These are phyloP conservation scores for Lactarius indigo DNA, from an alignment of 768 basidiomycete genomes.

Conservation along the genomic window DNA sequence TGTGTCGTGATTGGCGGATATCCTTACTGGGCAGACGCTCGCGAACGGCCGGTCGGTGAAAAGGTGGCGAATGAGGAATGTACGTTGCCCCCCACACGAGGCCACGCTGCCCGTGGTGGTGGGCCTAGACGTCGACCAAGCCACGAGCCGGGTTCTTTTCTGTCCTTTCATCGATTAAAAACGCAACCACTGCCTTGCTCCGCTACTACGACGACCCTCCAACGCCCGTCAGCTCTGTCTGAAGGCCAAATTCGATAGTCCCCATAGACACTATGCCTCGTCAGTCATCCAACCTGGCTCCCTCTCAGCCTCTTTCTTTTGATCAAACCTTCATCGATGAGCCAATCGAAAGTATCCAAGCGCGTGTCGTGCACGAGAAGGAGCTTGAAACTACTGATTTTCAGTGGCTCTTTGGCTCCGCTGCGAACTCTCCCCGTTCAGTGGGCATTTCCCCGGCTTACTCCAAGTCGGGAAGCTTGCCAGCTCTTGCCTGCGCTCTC, in stretches of 20 bases:
- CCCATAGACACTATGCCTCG: neutral
- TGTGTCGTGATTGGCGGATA: neutral
- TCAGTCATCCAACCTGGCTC: neutral
- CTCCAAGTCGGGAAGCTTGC: slow-evolving; percentile 39
- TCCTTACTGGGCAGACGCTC: neutral
- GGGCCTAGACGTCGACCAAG: neutral
- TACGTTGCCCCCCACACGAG: neutral
- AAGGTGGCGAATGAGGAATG: neutral
- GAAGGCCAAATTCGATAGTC: neutral
- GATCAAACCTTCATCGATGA: slow-evolving; percentile 32
- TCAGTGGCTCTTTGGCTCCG: slow-evolving; percentile 20
- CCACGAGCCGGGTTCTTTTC: neutral
- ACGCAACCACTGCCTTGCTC: neutral
- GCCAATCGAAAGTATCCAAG: slow-evolving; percentile 22
- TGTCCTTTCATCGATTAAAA: slow-evolving; percentile 2
- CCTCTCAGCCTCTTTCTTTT: neutral
- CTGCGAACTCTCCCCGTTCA: slow-evolving; percentile 27
- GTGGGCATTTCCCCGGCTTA: slow-evolving; percentile 54
- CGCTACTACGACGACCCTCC: neutral
- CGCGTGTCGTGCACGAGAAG: slow-evolving; percentile 27
- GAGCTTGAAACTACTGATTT: slow-evolving; percentile 25
- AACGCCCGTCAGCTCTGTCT: neutral
- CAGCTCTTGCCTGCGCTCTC: slow-evolving; percentile 46
- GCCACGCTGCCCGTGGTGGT: neutral
- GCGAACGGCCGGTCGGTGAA: neutral